Percentiles rank a stretch among this genome's conserved stretches.
Evolutionary conservation across 2,329 filamentous ascomycete species (phyloP).

Genomic region (Pseudocercospora eumusae): DNA sequence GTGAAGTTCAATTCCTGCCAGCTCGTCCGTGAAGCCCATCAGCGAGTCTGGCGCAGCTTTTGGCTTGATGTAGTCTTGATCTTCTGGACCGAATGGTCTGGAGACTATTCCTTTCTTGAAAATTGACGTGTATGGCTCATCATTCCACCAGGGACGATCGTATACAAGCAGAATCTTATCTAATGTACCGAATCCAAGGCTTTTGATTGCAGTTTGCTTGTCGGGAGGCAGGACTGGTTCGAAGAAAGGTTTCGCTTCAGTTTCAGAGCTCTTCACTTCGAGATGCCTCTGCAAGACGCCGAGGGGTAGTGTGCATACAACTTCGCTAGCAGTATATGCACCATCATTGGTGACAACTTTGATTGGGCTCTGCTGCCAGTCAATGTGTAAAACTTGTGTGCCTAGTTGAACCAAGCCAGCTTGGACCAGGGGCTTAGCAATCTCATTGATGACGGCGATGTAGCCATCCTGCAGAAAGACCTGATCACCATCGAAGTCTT

Average conservation of each 20-base stretch:
- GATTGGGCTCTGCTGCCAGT: slow-evolving; percentile 25
- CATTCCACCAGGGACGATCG: slow-evolving; percentile 28
- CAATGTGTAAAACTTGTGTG: slow-evolving; percentile 22
- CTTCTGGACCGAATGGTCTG: slow-evolving; percentile 10
- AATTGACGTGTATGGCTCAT: slow-evolving; percentile 27
- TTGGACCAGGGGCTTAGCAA: slow-evolving; percentile 26
- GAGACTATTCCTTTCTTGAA: slow-evolving; percentile 22
- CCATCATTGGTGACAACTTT: slow-evolving; percentile 20
- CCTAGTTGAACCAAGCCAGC: slow-evolving; percentile 18
- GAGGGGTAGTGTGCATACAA: slow-evolving; percentile 31
- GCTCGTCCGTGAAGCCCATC: slow-evolving; percentile 30
- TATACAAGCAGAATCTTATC: slow-evolving; percentile 34
- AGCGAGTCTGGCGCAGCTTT: slow-evolving; percentile 23
- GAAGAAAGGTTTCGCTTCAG: slow-evolving; percentile 20
- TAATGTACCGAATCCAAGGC: slow-evolving; percentile 32
- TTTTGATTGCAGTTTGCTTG: slow-evolving; percentile 22
- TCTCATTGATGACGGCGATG: slow-evolving; percentile 27
- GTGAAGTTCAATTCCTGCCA: slow-evolving; percentile 28
- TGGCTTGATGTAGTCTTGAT: neutral
- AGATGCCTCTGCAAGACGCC: slow-evolving; percentile 28
- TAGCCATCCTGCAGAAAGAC: slow-evolving; percentile 35
- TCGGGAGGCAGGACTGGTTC: slow-evolving; percentile 23
- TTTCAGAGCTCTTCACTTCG: neutral
- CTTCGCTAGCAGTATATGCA: slow-evolving; percentile 24
- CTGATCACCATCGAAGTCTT: slow-evolving; percentile 34